Evolutionary conservation across 2,329 filamentous ascomycete genomes (phyloP), one percentile per base, ranked within the genome.

Genomic region (Colletotrichum echinochloae): DNA sequence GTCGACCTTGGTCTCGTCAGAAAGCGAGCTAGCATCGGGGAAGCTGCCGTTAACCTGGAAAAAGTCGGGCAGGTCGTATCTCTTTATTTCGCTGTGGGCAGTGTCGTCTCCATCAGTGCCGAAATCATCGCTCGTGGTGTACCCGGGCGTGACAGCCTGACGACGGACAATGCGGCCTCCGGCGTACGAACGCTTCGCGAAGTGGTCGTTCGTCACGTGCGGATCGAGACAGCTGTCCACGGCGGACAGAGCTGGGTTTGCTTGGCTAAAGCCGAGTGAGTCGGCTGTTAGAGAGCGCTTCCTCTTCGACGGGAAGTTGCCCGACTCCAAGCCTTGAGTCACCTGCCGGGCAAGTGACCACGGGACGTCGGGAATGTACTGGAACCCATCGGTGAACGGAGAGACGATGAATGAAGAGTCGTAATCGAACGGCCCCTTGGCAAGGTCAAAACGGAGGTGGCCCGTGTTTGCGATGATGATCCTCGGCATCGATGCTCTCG

Each of bases 381-480:
- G 78, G 76, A 89, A 88, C 1, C 81, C 78, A 59, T 89, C 85
- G 6, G 77, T 76, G 76, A 89, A 90, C 0, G 88, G 87, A 0
- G 85, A 86, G 0, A 88, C 85, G 72, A 89, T 88, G 77, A 86
- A 89, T 54, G 78, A 81, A 68, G 83, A 81, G 51, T 84, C 83
- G 23, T 79, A 84, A 0, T 89, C 90, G 75, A 91, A 91, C 0
- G 88, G 87, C 0, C 90, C 90, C 77, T 91, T 84, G 70, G 87
- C 83, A 16, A 92, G 78, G 73, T 91, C 89, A 74, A 90, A 91
- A 2, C 89, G 86, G 30, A 91, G 83, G 39, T 82, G 83, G 33
- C 89, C 89, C 0, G 88, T 90, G 78, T 91, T 91, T 71, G 85
- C 83, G 71, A 90, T 83, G 70, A 91, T 85, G 54, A 90, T 80